Evolutionary conservation across 2,329 filamentous ascomycete genomes (phyloP).

Genomic region (Monilinia vaccinii-corymbosi): DNA sequence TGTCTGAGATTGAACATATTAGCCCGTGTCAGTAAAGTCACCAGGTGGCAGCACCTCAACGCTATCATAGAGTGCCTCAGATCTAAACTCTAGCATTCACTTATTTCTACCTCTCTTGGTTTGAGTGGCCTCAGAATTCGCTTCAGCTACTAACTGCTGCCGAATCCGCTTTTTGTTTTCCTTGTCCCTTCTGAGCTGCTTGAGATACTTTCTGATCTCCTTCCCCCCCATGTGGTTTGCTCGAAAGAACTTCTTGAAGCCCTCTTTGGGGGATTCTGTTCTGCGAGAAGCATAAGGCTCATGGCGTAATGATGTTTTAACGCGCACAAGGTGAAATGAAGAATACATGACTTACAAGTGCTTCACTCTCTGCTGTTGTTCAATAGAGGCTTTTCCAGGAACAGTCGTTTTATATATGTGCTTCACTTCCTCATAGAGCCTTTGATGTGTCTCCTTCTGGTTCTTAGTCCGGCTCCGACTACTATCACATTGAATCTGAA

Average conservation of each 20-base stretch:
- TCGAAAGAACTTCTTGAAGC: not conserved
- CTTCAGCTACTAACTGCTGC: not conserved
- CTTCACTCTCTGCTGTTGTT: slow-evolving; percentile 44
- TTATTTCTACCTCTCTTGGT: not conserved
- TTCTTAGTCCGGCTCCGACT: slow-evolving; percentile 24
- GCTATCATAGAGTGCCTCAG: not conserved
- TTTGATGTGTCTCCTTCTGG: slow-evolving; percentile 21
- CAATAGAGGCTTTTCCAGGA: slow-evolving; percentile 34
- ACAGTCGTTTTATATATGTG: slow-evolving; percentile 23
- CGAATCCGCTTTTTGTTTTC: not conserved
- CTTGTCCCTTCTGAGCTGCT: not conserved
- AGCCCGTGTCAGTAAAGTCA: not conserved
- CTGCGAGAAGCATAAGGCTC: not conserved
- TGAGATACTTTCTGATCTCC: not conserved
- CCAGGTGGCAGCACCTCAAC: not conserved
- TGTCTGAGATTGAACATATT: slow-evolving; percentile 18
- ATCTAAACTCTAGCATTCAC: not conserved
- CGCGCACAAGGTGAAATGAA: not conserved
- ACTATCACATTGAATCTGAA: slow-evolving; percentile 27
- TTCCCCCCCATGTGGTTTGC: not conserved
- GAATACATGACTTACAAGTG: slow-evolving; percentile 26
- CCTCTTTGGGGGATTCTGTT: not conserved
- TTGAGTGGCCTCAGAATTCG: not conserved
- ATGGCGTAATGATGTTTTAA: not conserved
- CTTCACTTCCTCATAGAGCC: slow-evolving; percentile 24